phyloP scores from a whole-genome alignment of 2,329 filamentous ascomycete genomes.

The Aspergillus unguis region DNA sequence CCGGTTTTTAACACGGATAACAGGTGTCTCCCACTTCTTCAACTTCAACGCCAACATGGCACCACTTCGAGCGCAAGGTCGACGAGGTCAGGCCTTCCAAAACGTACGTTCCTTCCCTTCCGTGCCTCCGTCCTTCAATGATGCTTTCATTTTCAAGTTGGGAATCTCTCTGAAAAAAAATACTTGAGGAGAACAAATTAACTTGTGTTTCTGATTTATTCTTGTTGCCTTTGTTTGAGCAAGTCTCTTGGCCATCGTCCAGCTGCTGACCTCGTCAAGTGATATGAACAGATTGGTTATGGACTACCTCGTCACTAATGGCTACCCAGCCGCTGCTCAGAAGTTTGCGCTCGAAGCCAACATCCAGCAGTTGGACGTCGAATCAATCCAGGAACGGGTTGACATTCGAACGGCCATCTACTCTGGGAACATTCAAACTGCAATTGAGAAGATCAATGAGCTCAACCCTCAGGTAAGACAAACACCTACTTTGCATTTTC shows the following conservation, averaged over 20 bases:
- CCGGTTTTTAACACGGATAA: constrained; percentile 34
- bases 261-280: constrained; percentile 51
- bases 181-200: constrained; percentile 83
- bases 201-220: constrained; percentile 68
- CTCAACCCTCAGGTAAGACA: constrained; percentile 82
- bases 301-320: constrained; percentile 94
- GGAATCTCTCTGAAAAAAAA: constrained; percentile 98
- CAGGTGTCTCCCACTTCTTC: constrained; percentile 70
- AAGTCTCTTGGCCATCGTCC: constrained; percentile 1
- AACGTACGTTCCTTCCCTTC: constrained; percentile 61
- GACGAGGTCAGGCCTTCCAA: constrained; percentile 84
- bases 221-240: constrained; percentile 14
- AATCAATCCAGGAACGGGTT: constrained; percentile 73
- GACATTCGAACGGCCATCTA: constrained; percentile 83
- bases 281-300: constrained; percentile 94
- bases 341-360: constrained; percentile 95
- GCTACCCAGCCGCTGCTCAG: constrained; percentile 86
- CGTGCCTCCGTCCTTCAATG: constrained; percentile 57
- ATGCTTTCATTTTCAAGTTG: constrained; percentile 82
- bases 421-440: constrained; percentile 76
- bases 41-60: constrained; percentile 66
- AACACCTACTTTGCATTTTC: constrained; percentile 5
- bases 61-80: constrained; percentile 75
- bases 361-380: constrained; percentile 67
- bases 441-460: constrained; percentile 84